Evolutionary conservation across 1,139 yeast genomes (phyloP), one percentile per base, ranked within the genome.

Genomic region (Wickerhamomyces sp.): DNA sequence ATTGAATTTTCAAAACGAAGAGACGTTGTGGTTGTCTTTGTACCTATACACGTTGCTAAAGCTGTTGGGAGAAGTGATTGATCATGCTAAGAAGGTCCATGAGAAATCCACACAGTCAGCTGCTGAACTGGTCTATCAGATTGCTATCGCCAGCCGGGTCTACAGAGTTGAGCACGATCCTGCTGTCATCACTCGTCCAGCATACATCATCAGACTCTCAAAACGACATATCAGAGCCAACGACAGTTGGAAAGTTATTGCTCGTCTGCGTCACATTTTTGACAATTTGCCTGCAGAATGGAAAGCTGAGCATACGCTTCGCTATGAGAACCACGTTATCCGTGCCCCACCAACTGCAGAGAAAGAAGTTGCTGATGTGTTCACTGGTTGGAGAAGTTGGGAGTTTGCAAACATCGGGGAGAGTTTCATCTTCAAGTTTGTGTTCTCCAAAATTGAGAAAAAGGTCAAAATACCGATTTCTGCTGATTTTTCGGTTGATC

Each of bases 321-420:
- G 39, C n/a, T 38, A 46, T 16, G 30, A 41, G 4, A 34, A 33
- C 6, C 48, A 55, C 24, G 39, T 44, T 4, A 50, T 54, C 32
- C 52, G 58, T 18, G 64, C 75, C 0, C 82, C 86, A 0, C 51
- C 45, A 0, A 64, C 68, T 46, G 85, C 88, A 0, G 66, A 68
- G 40, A 64, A 64, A 10, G 70, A 68, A 17, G 84, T 84, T 3
- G 58, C 73, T 29, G 63, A 67, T 4, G 66, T 79, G 0, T 86
- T 87, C 51, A 66, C 79, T 1, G 66, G 70, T n/a, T 89, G 97
- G 96, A 74, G 96, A 64, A 75, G 78, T 38, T 91, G 97, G 97
- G 97, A 89, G 47, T 76, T 75, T 40, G 60, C 70, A 7, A 73
- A 75, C 48, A 68, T 78, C 19, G 75, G 75, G 28, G 64, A 78